These are phyloP conservation scores for Fusarium subglutinans DNA, from an alignment of 2,329 filamentous ascomycete species.

Conservation along the genomic window DNA sequence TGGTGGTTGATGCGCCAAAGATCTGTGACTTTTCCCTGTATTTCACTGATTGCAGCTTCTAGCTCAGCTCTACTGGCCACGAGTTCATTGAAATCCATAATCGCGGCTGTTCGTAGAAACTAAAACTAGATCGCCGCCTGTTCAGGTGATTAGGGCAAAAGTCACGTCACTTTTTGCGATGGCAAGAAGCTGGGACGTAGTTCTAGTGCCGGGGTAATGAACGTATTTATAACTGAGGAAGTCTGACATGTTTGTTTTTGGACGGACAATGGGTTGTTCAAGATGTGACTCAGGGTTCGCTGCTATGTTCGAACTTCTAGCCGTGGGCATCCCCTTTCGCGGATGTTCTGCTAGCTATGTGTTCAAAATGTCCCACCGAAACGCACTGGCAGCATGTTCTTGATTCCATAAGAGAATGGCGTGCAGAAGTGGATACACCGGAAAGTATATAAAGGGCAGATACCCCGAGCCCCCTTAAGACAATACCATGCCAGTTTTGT, in stretches of 20 bases:
- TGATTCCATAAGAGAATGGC: fast-evolving
- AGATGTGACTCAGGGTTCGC: fast-evolving
- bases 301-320: neutral
- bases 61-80: neutral
- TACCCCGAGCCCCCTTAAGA: fast-evolving
- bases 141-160: no score
- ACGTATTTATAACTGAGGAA: neutral
- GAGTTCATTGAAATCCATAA: neutral
- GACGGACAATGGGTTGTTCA: neutral
- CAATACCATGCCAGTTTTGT: fast-evolving
- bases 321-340: neutral
- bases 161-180: neutral
- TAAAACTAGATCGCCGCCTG: no score
- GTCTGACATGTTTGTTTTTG: fast-evolving
- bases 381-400: no score
- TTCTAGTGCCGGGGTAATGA: neutral
- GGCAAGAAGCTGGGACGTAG: neutral
- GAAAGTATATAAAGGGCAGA: neutral
- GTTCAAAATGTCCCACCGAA: no score
- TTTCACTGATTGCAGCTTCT: neutral
- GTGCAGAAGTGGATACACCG: neutral
- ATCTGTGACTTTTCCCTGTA: neutral
- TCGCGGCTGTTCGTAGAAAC: neutral
- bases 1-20: neutral
- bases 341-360: neutral